Base-by-base conservation (phyloP, 176 grass and related monocot species). In the Chrysopogon serrulatus region DNA sequence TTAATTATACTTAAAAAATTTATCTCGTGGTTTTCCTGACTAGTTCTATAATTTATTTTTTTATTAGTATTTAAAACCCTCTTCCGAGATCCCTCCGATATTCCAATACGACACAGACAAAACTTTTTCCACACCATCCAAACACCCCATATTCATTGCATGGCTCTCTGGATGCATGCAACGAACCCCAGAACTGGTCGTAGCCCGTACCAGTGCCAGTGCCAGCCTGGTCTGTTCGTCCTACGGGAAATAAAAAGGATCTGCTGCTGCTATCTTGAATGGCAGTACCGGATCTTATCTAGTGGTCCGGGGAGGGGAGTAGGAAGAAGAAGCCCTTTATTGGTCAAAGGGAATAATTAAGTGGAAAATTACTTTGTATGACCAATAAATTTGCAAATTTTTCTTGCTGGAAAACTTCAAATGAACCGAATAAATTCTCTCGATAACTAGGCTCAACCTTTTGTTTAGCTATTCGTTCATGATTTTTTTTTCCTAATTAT, bases 71-170 rank as follows among this genome's bases (percentile, higher is more conserved):
- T n/a, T n/a, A n/a, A n/a, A n/a, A n/a, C n/a, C n/a, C n/a, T n/a
- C n/a, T n/a, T n/a, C n/a, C n/a, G n/a, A n/a, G n/a, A n/a, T n/a
- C n/a, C n/a, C n/a, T n/a, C n/a, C n/a, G n/a, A n/a, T n/a, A n/a
- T n/a, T n/a, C n/a, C n/a, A n/a, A n/a, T n/a, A n/a, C n/a, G n/a
- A n/a, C n/a, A n/a, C n/a, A n/a, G n/a, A n/a, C n/a, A n/a, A n/a
- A n/a, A n/a, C n/a, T n/a, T n/a, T n/a, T n/a, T n/a, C n/a, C n/a
- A n/a, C n/a, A n/a, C n/a, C n/a, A n/a, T n/a, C n/a, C n/a, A n/a
- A n/a, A n/a, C n/a, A n/a, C n/a, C n/a, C n/a, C n/a, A 27, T 51
- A 73, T 86, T 72, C 51, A 72, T 78, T 85, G 83, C 41, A 45
- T 56, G 72, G 40, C 26, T 64, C n/a, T n/a, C n/a, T n/a, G n/a